Evolutionary conservation across 257 asterid species (phyloP).

Genomic region (Penstemon newberryi): DNA sequence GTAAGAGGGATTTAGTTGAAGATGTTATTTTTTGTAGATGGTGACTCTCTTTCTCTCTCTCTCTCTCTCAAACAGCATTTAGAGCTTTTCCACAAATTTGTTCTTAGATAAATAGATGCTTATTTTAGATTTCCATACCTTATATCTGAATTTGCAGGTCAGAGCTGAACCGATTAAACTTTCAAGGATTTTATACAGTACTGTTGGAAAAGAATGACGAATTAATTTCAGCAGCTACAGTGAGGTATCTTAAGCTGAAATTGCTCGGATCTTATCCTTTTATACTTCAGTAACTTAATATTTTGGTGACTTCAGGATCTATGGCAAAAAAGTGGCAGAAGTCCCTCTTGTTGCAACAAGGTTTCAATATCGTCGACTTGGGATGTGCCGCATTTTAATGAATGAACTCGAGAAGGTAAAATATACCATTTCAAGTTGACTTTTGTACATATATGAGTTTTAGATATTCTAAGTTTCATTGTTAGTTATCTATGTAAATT

Average conservation of each 20-base stretch:
- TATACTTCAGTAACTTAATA: slow-evolving; percentile 6
- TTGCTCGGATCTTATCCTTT: slow-evolving; percentile 12
- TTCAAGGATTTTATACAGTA: slow-evolving; percentile 80
- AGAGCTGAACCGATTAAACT: slow-evolving; percentile 71
- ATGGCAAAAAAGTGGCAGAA: slow-evolving; percentile 84
- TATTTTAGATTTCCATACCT: neutral
- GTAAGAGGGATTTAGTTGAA: slow-evolving; percentile 76
- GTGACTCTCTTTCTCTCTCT: slow-evolving; percentile 34
- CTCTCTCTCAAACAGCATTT: neutral
- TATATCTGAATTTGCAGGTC: slow-evolving; percentile 57
- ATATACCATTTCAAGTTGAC: neutral
- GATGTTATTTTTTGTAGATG: slow-evolving; percentile 77
- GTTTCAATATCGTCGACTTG: slow-evolving; percentile 74
- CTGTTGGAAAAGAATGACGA: slow-evolving; percentile 73
- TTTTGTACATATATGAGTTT: neutral
- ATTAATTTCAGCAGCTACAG: slow-evolving; percentile 65
- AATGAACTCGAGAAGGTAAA: slow-evolving; percentile 84
- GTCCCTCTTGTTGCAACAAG: slow-evolving; percentile 84
- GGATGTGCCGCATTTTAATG: slow-evolving; percentile 90
- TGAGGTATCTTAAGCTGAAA: slow-evolving; percentile 36
- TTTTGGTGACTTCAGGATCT: slow-evolving; percentile 50
- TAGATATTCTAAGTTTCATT: too few species aligned
- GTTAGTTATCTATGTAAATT: too few species aligned
- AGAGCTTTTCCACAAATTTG: too few species aligned
- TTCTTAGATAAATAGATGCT: neutral